Evolutionary conservation across 116 monocot genomes (phyloP).

Genomic region (Dioscorea cayenensis): DNA sequence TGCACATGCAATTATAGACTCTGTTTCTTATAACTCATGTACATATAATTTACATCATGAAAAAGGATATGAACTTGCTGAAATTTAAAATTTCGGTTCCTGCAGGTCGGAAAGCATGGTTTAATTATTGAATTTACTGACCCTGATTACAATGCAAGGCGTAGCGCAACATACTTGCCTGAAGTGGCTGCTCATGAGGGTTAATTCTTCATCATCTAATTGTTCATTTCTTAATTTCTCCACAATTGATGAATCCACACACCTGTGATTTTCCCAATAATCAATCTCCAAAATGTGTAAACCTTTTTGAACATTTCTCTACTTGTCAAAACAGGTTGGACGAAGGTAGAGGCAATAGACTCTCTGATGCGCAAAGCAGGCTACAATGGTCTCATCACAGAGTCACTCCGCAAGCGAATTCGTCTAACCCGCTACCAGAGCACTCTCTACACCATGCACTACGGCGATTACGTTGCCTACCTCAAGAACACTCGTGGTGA

Average conservation of each 20-base stretch:
- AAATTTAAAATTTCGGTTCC: not conserved
- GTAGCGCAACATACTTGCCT: slow-evolving; percentile 86
- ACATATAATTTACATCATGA: not conserved
- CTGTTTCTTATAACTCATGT: not conserved
- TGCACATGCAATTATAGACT: no score
- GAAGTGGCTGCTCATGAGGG: slow-evolving; percentile 96
- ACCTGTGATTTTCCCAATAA: not conserved
- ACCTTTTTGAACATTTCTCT: not conserved
- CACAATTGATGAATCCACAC: not conserved
- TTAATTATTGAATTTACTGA: slow-evolving; percentile 94
- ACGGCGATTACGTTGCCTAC: slow-evolving; percentile 58
- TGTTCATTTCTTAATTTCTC: not conserved
- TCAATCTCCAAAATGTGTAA: no score
- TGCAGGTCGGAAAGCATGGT: slow-evolving; percentile 90
- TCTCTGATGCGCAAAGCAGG: slow-evolving; percentile 96
- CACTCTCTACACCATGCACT: slow-evolving; percentile 87
- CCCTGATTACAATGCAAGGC: slow-evolving; percentile 68
- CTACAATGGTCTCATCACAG: slow-evolving; percentile 64
- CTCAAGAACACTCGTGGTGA: slow-evolving; percentile 56
- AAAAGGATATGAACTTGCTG: not conserved
- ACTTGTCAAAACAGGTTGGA: slow-evolving; percentile 56
- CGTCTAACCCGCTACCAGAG: slow-evolving; percentile 88
- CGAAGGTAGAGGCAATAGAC: slow-evolving; percentile 75
- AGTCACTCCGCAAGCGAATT: slow-evolving; percentile 56
- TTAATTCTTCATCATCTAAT: slow-evolving; percentile 4